Evolutionary conservation across 441 rosid species (phyloP).

Genomic region (Euphorbia celastroides): DNA sequence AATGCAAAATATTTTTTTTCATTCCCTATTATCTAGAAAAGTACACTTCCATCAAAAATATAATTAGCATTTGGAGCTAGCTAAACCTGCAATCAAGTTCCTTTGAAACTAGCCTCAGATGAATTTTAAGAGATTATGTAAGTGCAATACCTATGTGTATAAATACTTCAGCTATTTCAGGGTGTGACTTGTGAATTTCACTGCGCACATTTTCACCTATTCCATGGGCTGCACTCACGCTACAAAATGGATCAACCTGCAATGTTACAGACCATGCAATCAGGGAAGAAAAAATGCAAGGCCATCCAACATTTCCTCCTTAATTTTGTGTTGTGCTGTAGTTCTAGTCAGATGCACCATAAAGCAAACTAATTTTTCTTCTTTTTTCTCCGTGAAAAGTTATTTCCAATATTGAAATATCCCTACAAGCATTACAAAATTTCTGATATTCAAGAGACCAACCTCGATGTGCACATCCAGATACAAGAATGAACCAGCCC

Average conservation of each 20-base stretch:
- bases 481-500: constrained; percentile 83
- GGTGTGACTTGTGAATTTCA: constrained; percentile 57
- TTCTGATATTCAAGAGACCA: constrained; percentile 18
- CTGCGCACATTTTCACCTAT: constrained; percentile 76
- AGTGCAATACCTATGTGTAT: constrained; percentile 71
- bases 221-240: constrained; percentile 86
- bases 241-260: constrained; percentile 87
- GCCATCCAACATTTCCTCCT: background rate
- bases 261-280: constrained; percentile 10
- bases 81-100: background rate
- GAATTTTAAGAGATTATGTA: constrained; percentile 11
- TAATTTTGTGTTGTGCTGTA: background rate
- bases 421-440: background rate
- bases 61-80: background rate
- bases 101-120: background rate
- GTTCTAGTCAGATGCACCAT: background rate
- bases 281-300: background rate
- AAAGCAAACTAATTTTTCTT: background rate
- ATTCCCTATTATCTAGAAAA: background rate
- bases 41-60: background rate
- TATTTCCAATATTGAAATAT: background rate
- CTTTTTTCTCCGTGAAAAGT: no score
- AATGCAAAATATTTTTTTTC: background rate
- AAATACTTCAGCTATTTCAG: constrained; percentile 80
- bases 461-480: constrained; percentile 98